phyloP scores from a whole-genome alignment of 2,329 filamentous ascomycete genomes.

The Metarhizium brunneum region DNA sequence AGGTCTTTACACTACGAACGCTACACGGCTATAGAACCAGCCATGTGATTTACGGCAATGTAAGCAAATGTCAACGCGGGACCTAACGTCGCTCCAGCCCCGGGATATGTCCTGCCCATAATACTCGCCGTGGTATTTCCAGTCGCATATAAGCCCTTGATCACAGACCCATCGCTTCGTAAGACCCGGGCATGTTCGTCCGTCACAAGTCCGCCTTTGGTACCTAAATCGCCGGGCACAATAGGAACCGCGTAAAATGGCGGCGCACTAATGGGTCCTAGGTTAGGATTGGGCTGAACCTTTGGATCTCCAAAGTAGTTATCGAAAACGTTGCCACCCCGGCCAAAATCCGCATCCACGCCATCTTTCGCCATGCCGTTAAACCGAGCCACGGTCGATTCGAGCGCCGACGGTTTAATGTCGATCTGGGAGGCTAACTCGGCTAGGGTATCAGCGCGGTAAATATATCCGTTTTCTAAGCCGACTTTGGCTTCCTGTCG shows the following conservation, averaged over 20 bases:
- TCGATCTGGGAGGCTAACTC: neutral
- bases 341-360: neutral
- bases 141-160: neutral
- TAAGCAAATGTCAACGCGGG: neutral
- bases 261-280: neutral
- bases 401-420: neutral
- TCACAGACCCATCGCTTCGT: neutral
- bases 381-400: neutral
- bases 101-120: neutral
- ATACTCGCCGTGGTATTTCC: neutral
- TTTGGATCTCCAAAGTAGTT: neutral
- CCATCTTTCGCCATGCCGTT: neutral
- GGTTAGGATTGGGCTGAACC: neutral
- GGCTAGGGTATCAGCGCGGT: neutral
- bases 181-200: neutral
- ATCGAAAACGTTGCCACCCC: neutral
- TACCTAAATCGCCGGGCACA: neutral
- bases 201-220: neutral
- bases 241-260: neutral
- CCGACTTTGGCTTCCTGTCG: neutral
- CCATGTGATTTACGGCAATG: neutral
- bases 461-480: neutral
- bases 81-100: neutral
- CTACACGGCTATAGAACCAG: neutral
- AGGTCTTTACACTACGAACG: no score